These are phyloP conservation scores for Stachybotrys echinatus DNA, from an alignment of 2,329 filamentous ascomycete species.

Conservation along the genomic window DNA sequence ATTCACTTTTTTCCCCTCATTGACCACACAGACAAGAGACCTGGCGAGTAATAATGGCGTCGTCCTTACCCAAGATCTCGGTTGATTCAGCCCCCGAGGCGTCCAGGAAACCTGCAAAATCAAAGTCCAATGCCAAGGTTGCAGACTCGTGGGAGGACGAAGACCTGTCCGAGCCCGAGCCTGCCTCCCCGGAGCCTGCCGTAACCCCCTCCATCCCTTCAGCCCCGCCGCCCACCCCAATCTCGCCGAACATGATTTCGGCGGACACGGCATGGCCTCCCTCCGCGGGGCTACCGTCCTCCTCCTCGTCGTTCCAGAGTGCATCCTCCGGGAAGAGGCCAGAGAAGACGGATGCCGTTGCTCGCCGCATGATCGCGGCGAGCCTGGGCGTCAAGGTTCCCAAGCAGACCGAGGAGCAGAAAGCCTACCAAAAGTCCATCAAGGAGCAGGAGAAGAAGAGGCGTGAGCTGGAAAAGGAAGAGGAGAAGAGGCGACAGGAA, in stretches of 20 bases:
- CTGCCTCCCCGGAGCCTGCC: slow-evolving; percentile 5
- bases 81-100: slow-evolving; percentile 16
- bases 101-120: slow-evolving; percentile 10
- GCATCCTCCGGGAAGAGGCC: slow-evolving; percentile 43
- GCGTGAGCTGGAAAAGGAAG: slow-evolving; percentile 65
- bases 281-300: slow-evolving; percentile 7
- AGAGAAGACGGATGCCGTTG: slow-evolving; percentile 91
- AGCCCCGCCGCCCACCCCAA: slow-evolving; percentile 64
- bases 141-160: slow-evolving; percentile 54
- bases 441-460: slow-evolving; percentile 80
- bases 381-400: slow-evolving; percentile 78
- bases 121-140: slow-evolving; percentile 20
- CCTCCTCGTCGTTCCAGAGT: background rate
- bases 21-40: no score
- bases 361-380: slow-evolving; percentile 82
- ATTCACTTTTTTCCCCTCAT: no score
- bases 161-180: slow-evolving; percentile 40
- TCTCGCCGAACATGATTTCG: slow-evolving; percentile 36
- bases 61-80: slow-evolving; percentile 24
- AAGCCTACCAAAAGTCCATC: slow-evolving; percentile 75
- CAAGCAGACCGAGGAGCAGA: slow-evolving; percentile 81
- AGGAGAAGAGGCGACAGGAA: slow-evolving; percentile 53
- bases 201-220: slow-evolving; percentile 25
- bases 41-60: no score
- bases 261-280: slow-evolving; percentile 15